phyloP scores from a whole-genome alignment of 805 yeast genomes.

The Yueomyces sp. region DNA sequence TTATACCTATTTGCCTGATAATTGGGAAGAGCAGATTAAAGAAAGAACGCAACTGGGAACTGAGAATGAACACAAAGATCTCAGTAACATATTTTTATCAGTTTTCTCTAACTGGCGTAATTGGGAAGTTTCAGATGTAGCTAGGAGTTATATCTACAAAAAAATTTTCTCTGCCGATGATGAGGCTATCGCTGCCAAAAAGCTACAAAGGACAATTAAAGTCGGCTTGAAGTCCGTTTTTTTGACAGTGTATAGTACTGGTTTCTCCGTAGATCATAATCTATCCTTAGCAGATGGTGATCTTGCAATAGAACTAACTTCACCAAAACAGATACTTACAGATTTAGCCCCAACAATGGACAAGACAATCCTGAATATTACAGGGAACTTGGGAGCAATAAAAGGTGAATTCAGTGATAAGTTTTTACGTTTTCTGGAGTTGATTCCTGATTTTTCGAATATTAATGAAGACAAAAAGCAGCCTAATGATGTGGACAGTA shows the following conservation, averaged over 20 bases:
- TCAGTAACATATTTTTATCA: constrained; percentile 39
- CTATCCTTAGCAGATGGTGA: constrained; percentile 12
- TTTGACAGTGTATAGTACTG: constrained; percentile 14
- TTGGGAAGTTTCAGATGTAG: constrained; percentile 71
- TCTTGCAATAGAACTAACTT: constrained; percentile 8
- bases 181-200: constrained; percentile 1
- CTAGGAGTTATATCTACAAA: constrained; percentile 41
- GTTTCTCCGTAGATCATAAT: constrained; percentile 15
- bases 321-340: constrained; percentile 1
- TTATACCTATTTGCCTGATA: constrained; percentile 39
- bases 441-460: constrained; percentile 1
- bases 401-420: constrained; percentile 17
- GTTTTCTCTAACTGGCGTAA: constrained; percentile 73
- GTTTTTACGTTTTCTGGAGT: constrained; percentile 6
- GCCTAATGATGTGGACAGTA: background rate
- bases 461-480: constrained; percentile 1
- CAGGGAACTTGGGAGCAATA: constrained; percentile 12
- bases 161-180: constrained; percentile 30
- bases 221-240: constrained; percentile 11
- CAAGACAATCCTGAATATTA: constrained; percentile 11
- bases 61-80: constrained; percentile 38
- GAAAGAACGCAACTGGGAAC: constrained; percentile 16
- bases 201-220: constrained; percentile 8
- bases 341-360: constrained; percentile 3
- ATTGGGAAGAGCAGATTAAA: constrained; percentile 28